Conservation (phyloP, 164 flowering plant species). For the Vitis cinerea region DNA sequence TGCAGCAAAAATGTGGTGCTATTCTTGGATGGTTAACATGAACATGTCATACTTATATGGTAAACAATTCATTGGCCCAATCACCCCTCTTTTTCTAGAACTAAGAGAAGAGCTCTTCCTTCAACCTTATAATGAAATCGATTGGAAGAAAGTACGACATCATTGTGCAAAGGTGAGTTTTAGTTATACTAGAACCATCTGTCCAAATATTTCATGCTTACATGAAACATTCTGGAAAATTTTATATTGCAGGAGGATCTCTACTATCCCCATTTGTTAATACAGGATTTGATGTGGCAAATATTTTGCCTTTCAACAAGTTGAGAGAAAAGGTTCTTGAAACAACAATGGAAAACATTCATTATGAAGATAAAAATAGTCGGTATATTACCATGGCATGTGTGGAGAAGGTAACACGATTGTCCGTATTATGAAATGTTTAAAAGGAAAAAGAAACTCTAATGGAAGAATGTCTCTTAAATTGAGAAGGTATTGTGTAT, state of each 20-base stretch:
- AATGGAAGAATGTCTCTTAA: too few species aligned
- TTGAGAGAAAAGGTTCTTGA: conserved; percentile 33
- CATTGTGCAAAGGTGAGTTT: conserved; percentile 32
- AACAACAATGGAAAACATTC: conserved; percentile 38
- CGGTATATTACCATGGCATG: conserved; percentile 31
- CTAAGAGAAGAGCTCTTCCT: conserved; percentile 40
- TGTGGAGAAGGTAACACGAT: too few species aligned
- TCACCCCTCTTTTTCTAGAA: conserved; percentile 33
- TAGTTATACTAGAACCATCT: background rate
- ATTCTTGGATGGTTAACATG: too few species aligned
- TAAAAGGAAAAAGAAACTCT: too few species aligned
- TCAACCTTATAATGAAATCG: conserved; percentile 37
- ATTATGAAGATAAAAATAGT: conserved; percentile 50
- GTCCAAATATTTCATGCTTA: too few species aligned
- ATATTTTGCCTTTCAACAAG: conserved; percentile 1
- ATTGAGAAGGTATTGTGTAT: too few species aligned
- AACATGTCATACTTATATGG: too few species aligned
- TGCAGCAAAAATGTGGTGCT: too few species aligned
- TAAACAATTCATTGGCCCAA: too few species aligned
- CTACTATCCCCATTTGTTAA: conserved; percentile 34
- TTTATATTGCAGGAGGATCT: conserved; percentile 33
- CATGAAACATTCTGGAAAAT: background rate
- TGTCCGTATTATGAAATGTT: too few species aligned
- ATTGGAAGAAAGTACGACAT: conserved; percentile 42
- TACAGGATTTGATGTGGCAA: conserved; percentile 47